phyloP scores from a whole-genome alignment of 441 rosid species.

The Bocquillonia castaneifolia region DNA sequence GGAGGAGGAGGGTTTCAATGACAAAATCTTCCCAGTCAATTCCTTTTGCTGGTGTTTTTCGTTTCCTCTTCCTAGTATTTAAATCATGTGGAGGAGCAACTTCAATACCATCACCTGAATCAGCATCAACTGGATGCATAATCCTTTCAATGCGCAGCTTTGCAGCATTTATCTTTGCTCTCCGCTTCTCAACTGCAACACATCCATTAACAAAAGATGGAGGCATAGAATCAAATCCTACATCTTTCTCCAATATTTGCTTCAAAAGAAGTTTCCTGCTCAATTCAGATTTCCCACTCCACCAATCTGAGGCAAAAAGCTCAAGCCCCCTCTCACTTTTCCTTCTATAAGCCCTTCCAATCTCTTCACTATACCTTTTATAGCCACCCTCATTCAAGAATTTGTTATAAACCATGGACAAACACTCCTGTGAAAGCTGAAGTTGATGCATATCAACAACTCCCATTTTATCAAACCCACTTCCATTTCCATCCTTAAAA shows the following conservation, averaged over 20 bases:
- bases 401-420: conserved; percentile 43
- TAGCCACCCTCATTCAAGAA: conserved; percentile 30
- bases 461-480: conserved; percentile 5
- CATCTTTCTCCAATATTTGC: conserved; percentile 66
- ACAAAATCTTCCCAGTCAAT: conserved; percentile 84
- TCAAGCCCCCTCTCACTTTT: conserved; percentile 24
- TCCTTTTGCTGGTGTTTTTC: conserved; percentile 34
- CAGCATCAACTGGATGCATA: conserved; percentile 37
- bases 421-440: conserved; percentile 45
- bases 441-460: conserved; percentile 25
- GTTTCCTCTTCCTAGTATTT: conserved; percentile 31
- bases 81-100: conserved; percentile 11
- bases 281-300: conserved; percentile 73
- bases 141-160: conserved; percentile 52
- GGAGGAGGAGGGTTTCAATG: conserved; percentile 72
- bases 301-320: conserved; percentile 49
- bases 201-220: conserved; percentile 61
- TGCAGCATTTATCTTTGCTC: conserved; percentile 61
- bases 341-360: conserved; percentile 19
- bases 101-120: conserved; percentile 8
- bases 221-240: conserved; percentile 64
- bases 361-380: conserved; percentile 14
- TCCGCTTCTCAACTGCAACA: conserved; percentile 42
- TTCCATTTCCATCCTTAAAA: conserved; percentile 32
- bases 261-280: conserved; percentile 63